Evolutionary conservation across 331 rosid species (phyloP), one percentile per base, ranked within the genome.

Genomic region (Rosa hybrid): DNA sequence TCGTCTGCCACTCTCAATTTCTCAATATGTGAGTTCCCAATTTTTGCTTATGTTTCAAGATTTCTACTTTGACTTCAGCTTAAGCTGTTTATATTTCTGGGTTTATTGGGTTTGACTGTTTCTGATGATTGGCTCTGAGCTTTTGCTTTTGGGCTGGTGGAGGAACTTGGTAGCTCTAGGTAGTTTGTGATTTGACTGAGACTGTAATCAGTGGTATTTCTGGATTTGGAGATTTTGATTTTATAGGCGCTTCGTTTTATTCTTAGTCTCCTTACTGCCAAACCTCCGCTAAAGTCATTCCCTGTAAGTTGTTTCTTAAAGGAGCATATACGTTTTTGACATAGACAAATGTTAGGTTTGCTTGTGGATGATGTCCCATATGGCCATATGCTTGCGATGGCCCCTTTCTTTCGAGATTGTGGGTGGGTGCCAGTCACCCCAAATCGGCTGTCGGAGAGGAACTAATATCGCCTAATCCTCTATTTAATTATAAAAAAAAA

Each of bases 1-100:
- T 93, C 12, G 77, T 96, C 46, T 91, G 98, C 80, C 94, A 96
- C 83, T 85, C 98, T 62, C 91, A 96, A 59, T 90, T 96, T 83
- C 94, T 96, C 83, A 96, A 96, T 60, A 84, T 90, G 99, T 93
- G 79, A 89, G 99, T 86, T 82, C 83, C 13, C 11, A 20, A 73
- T 57, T 75, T 34, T 57, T 27, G 44, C 46, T 27, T 54, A 13
- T 49, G 27, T 56, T 39, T 71, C 12, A 12, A 9, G 80, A 20
- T 65, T 64, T 25, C 21, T 56, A 2, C 30, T 49, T 72, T 64
- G 65, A 59, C 30, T 57, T 57, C 13, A 57, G 12, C 12, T 8
- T 38, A 1, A 2, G 21, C 0, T 23, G 38, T 5, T 59, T 38
- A 1, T 6, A 34, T 46, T 71, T 74, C 39, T 75, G 77, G 45